Conservation (phyloP, 768 basidiomycete species). For the Lentinula sp. region DNA sequence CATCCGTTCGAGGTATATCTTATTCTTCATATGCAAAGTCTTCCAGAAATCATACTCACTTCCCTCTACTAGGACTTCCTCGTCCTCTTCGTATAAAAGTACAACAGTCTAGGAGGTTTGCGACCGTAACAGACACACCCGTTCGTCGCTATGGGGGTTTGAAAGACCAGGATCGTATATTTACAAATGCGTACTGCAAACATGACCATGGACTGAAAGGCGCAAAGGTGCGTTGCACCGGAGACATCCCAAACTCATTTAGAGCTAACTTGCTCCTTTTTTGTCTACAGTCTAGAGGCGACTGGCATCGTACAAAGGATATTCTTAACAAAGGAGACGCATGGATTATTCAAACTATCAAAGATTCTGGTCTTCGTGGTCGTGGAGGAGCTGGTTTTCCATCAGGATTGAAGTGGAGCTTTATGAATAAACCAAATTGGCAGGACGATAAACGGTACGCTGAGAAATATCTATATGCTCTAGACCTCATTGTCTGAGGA, state of each 20-base stretch:
- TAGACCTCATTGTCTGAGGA: background rate
- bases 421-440: slow-evolving; percentile 99
- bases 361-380: slow-evolving; percentile 92
- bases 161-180: slow-evolving; percentile 92
- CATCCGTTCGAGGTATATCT: background rate
- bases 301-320: slow-evolving; percentile 98
- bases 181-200: slow-evolving; percentile 83
- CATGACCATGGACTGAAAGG: slow-evolving; percentile 95
- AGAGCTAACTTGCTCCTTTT: background rate
- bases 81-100: background rate
- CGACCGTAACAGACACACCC: slow-evolving; percentile 70
- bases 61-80: background rate
- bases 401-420: slow-evolving; percentile 94
- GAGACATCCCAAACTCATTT: background rate
- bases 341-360: slow-evolving; percentile 96
- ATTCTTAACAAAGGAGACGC: slow-evolving; percentile 91
- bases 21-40: background rate
- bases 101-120: slow-evolving; percentile 34
- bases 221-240: slow-evolving; percentile 51
- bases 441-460: slow-evolving; percentile 81
- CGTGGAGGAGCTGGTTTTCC: slow-evolving; percentile 98
- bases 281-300: slow-evolving; percentile 68
- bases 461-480: background rate
- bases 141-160: slow-evolving; percentile 89
- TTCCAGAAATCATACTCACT: no score